phyloP scores from a whole-genome alignment of 805 yeast genomes.

The Aciculoconidium aculeatum region DNA sequence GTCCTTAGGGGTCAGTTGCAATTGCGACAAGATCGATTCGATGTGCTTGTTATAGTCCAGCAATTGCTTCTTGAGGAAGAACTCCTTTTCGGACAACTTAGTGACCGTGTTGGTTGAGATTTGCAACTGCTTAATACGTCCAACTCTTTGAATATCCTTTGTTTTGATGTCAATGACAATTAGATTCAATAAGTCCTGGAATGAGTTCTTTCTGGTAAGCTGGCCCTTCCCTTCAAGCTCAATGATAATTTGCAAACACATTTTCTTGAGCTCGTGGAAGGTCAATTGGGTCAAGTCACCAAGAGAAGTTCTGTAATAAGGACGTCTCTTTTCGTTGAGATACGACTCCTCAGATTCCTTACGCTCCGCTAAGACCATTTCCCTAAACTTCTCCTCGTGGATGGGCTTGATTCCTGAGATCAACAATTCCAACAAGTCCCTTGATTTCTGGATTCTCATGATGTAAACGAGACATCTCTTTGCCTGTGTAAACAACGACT shows the following conservation, averaged over 20 bases:
- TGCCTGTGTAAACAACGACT: conserved; percentile 63
- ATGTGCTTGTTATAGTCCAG: conserved; percentile 43
- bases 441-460: conserved; percentile 72
- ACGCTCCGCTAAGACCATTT: conserved; percentile 46
- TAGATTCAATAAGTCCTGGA: conserved; percentile 74
- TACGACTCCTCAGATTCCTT: conserved; percentile 24
- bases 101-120: conserved; percentile 37
- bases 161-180: conserved; percentile 74
- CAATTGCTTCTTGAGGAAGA: conserved; percentile 39
- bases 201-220: conserved; percentile 61
- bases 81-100: conserved; percentile 41
- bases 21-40: conserved; percentile 35
- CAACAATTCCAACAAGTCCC: conserved; percentile 61
- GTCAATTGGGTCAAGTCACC: conserved; percentile 45
- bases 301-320: conserved; percentile 40
- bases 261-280: conserved; percentile 72
- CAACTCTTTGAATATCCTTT: conserved; percentile 38
- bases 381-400: conserved; percentile 63
- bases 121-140: conserved; percentile 35
- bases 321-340: conserved; percentile 36
- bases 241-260: conserved; percentile 67
- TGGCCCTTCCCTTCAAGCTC: conserved; percentile 67
- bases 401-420: conserved; percentile 58
- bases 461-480: conserved; percentile 80
- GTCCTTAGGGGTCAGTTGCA: conserved; percentile 42